Evolutionary conservation across 2,329 filamentous ascomycete species (phyloP).

Genomic region (Aspergillus luchuensis): DNA sequence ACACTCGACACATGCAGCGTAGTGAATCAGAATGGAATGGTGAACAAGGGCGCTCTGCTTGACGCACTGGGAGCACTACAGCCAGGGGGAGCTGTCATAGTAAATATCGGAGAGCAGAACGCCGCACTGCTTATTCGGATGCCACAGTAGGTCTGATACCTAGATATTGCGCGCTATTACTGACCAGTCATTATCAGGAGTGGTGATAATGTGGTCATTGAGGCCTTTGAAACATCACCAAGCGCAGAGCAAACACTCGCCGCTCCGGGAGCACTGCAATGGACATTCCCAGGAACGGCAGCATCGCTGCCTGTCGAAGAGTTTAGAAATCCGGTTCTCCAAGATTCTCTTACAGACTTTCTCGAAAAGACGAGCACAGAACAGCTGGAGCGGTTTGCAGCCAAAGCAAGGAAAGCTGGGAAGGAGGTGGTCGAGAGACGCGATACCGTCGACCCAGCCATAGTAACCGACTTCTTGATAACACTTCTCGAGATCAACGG

Average conservation of each 20-base stretch:
- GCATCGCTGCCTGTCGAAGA: slow-evolving; percentile 48
- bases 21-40: slow-evolving; percentile 17
- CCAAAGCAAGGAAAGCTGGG: slow-evolving; percentile 56
- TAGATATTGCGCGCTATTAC: neutral
- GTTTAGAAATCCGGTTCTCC: slow-evolving; percentile 50
- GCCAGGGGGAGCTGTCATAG: slow-evolving; percentile 40
- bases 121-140: slow-evolving; percentile 49
- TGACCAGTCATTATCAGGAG: neutral
- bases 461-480: slow-evolving; percentile 64
- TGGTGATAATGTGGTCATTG: slow-evolving; percentile 50
- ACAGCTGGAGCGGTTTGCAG: slow-evolving; percentile 56
- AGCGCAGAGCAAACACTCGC: slow-evolving; percentile 55
- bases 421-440: slow-evolving; percentile 55
- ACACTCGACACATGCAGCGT: slow-evolving; percentile 19
- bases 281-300: slow-evolving; percentile 62
- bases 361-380: slow-evolving; percentile 60
- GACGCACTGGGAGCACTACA: slow-evolving; percentile 31
- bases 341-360: slow-evolving; percentile 52
- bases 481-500: slow-evolving; percentile 61
- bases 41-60: slow-evolving; percentile 28
- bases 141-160: slow-evolving; percentile 9
- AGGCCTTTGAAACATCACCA: slow-evolving; percentile 64
- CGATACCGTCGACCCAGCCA: slow-evolving; percentile 58
- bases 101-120: slow-evolving; percentile 54
- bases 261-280: slow-evolving; percentile 54